phyloP scores from a whole-genome alignment of 768 basidiomycete genomes.

The Russula virescens region DNA sequence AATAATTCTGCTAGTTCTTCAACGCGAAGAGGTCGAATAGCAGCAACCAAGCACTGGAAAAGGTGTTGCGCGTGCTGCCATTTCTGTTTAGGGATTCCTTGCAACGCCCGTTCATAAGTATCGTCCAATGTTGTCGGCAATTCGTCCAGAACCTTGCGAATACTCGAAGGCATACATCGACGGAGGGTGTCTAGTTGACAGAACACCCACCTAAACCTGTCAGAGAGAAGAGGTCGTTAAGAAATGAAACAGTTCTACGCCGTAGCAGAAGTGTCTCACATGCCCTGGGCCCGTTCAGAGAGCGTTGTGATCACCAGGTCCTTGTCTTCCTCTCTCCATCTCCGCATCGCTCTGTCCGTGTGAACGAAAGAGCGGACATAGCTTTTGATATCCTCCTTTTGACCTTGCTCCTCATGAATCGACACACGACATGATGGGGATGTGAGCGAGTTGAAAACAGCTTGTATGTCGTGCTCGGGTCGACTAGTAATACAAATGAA shows the following conservation, averaged over 20 bases:
- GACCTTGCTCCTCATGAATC: neutral
- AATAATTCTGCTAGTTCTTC: conserved; percentile 1
- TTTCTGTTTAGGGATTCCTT: neutral
- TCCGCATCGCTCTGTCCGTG: neutral
- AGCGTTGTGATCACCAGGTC: neutral
- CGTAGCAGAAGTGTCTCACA: neutral
- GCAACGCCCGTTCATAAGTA: neutral
- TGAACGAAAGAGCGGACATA: neutral
- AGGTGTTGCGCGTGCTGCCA: neutral
- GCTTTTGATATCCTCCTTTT: neutral
- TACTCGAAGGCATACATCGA: neutral
- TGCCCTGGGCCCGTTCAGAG: neutral
- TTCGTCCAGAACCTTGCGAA: neutral
- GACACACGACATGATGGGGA: neutral
- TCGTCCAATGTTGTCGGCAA: neutral
- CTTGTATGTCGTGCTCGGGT: neutral
- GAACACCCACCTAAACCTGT: neutral
- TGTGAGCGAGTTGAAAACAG: neutral
- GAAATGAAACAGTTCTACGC: too few species aligned
- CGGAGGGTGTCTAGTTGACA: neutral
- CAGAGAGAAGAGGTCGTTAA: neutral
- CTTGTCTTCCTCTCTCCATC: neutral
- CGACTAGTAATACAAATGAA: neutral
- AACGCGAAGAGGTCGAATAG: neutral
- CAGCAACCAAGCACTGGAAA: neutral